Base-by-base conservation (phyloP, 1,139 yeast genomes). In the Kurtzmaniella natalensis region DNA sequence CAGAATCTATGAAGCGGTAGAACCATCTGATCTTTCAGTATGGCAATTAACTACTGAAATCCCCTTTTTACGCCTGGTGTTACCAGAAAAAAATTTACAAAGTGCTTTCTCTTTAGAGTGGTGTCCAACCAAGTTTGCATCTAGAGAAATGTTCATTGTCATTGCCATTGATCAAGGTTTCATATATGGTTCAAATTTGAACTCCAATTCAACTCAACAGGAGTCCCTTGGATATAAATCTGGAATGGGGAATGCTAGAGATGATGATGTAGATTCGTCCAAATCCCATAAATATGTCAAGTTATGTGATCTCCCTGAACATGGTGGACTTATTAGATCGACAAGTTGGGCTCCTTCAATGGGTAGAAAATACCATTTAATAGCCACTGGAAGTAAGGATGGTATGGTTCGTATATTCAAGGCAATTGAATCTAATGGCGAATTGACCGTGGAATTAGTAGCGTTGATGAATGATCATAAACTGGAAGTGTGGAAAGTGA, bases 301-400 rank as follows among this genome's bases (percentile, higher is more conserved):
- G 36, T 43, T 67, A 18, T 63, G 73, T 40, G 62, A 53, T 42
- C 50, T 69, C 28, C 84, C 89, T 1, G 96, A 87, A 33, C 97
- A 89, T 55, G 73, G 77, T 39, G 95, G 95, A 2, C 70, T 92
- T 32, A 87, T 92, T 29, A 68, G 97, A 45, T 85, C 92, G 25
- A 88, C 92, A 7, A 75, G 94, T 31, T 92, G 98, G 98, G 98
- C 97, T 0, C 96, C 97, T 5, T 80, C 94, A 0, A 86, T 89
- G 83, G 98, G 97, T 2, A 69, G 96, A 44, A 79, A 81, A 40
- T 85, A 79, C 55, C 95, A 92, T 49, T 63, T 88, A 34, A 72
- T 92, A 30, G 98, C 98, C 1, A 89, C 97, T 0, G 98, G 95
- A 3, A 87, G 95, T 53, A 88, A 88, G 55, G 98, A 92, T 56